Evolutionary conservation across 2,329 filamentous ascomycete genomes (phyloP), one percentile per base, ranked within the genome.

Genomic region (Fusarium irregulare): DNA sequence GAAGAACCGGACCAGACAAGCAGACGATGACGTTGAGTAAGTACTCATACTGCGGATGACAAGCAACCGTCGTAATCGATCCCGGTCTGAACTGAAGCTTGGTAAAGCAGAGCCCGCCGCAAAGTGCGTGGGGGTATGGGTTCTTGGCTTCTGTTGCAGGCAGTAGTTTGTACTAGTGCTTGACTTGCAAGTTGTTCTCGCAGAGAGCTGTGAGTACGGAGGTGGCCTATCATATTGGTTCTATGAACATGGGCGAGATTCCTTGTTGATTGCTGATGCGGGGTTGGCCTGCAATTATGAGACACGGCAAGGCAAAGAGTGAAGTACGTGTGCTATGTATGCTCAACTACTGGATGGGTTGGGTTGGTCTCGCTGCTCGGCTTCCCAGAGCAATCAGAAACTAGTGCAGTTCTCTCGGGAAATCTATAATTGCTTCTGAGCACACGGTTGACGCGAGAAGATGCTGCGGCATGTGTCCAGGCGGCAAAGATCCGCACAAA

Each of bases 401-500:
- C 51, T 76, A 75, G 73, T 72, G 67, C 68, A 75, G 75, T 77
- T 77, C 69, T 50, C 75, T 42, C 74, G 76, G 51, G 73, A 62
- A 66, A 77, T 76, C 71, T 74, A 77, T 74, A 75, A 75, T 77
- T 77, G 73, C 76, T 77, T 77, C 63, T 77, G 64, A 48, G 46
- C 40, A 61, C 56, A 60, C 58, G 64, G 60, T 51, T 28, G 42
- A 64, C 54, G 61, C 55, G 44, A 68, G 64, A 40, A 56, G 56
- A 56, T 54, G 48, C 25, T 68, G 44, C 68, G 56, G 49, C 62
- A 42, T 44, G 30, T 41, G 42, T 49, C 41, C 25, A 56, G 45
- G 25, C 20, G 59, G 64, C 27, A 64, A 57, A 45, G 63, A 70
- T 68, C 66, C 42, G 57, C 58, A 46, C 40, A 23, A 21, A 30